Evolutionary conservation across 2,329 filamentous ascomycete genomes (phyloP).

Genomic region (Colletotrichum tanaceti): DNA sequence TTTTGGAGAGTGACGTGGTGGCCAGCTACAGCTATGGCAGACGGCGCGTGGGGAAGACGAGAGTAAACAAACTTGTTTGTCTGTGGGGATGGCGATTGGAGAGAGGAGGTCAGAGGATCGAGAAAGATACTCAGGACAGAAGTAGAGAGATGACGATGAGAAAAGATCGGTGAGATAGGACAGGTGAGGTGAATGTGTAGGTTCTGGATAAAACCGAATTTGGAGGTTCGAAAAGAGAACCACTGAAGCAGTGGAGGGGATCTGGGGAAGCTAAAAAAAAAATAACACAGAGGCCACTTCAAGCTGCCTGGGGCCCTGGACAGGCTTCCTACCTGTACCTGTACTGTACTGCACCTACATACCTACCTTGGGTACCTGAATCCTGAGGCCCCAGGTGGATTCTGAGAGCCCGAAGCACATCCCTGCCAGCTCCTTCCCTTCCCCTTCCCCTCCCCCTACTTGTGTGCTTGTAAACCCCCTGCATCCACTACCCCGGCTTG

Average conservation of each 20-base stretch:
- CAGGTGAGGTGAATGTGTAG: conserved; percentile 21
- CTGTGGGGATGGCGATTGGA: conserved; percentile 22
- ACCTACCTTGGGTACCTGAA: too few relatives aligned
- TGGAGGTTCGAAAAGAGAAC: conserved; percentile 22
- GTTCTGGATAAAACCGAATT: conserved; percentile 21
- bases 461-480: conserved; percentile 25
- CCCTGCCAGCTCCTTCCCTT: conserved; percentile 31
- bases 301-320: conserved; percentile 2
- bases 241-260: conserved; percentile 17
- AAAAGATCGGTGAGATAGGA: conserved; percentile 1
- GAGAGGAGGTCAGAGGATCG: conserved; percentile 27
- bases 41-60: conserved; percentile 15
- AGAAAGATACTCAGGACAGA: conserved; percentile 17
- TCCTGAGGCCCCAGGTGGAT: conserved; percentile 23
- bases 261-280: background rate
- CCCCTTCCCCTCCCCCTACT: background rate
- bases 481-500: conserved; percentile 21
- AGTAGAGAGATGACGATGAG: conserved; percentile 3
- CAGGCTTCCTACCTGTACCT: too few relatives aligned
- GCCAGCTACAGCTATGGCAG: conserved; percentile 29
- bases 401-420: conserved; percentile 29
- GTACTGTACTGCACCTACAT: too few relatives aligned
- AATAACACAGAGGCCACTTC: background rate
- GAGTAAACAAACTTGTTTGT: conserved; percentile 23
- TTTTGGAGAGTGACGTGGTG: conserved; percentile 29